Conservation (phyloP, 2,329 filamentous ascomycete species). For the Colletotrichum aenigma region DNA sequence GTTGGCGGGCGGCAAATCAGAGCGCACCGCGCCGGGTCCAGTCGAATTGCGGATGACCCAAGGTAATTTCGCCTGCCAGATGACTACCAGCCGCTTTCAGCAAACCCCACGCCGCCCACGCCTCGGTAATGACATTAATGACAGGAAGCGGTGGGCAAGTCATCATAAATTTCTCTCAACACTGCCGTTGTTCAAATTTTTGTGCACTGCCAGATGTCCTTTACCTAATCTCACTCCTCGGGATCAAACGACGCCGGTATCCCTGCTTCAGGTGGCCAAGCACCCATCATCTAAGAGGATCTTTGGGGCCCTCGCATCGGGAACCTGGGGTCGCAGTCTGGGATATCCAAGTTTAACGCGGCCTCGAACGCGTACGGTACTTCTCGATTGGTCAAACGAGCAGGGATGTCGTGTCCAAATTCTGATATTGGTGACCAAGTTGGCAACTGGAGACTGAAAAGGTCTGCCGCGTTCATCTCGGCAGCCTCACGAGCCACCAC, state of each 20-base stretch:
- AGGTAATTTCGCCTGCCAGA: slow-evolving; percentile 18
- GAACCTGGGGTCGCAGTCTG: slow-evolving; percentile 10
- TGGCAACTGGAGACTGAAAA: background rate
- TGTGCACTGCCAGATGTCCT: background rate
- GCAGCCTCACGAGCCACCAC: slow-evolving; percentile 6
- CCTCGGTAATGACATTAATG: slow-evolving; percentile 19
- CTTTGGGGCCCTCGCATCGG: background rate
- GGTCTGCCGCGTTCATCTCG: slow-evolving; percentile 2
- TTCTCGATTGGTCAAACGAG: background rate
- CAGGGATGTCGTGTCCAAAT: slow-evolving; percentile 5
- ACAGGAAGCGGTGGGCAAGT: slow-evolving; percentile 10
- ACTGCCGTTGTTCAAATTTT: slow-evolving; percentile 1
- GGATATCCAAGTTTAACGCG: slow-evolving; percentile 7
- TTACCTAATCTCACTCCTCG: background rate
- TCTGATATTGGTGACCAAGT: background rate
- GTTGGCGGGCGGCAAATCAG: slow-evolving; percentile 3
- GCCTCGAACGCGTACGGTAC: background rate
- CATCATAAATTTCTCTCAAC: slow-evolving; percentile 1
- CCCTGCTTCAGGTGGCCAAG: slow-evolving; percentile 4
- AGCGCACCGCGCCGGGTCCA: background rate
- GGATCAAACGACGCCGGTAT: background rate
- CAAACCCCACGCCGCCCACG: slow-evolving; percentile 14
- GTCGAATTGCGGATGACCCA: slow-evolving; percentile 20
- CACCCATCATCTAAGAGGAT: background rate
- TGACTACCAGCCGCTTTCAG: slow-evolving; percentile 15